phyloP scores from a whole-genome alignment of 1,284 basidiomycete genomes.

The Porphyrellus sp. region DNA sequence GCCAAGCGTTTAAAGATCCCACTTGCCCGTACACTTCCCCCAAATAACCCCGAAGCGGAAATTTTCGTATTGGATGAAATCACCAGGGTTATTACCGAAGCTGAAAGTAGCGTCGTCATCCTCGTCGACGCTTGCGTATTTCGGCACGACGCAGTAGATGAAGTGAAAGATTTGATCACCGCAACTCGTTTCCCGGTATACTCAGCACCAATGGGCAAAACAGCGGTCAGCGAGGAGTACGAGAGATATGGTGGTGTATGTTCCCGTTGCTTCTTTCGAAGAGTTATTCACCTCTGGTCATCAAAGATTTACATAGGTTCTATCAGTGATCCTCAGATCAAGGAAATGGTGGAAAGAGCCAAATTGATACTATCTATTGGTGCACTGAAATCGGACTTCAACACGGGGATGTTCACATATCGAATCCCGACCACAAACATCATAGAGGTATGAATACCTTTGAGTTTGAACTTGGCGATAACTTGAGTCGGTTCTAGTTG shows the following conservation, averaged over 20 bases:
- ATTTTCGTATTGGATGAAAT: slow-evolving; percentile 76
- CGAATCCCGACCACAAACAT: slow-evolving; percentile 58
- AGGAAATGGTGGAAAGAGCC: slow-evolving; percentile 75
- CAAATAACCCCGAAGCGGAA: slow-evolving; percentile 61
- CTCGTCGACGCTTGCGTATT: slow-evolving; percentile 88
- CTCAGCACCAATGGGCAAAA: slow-evolving; percentile 88
- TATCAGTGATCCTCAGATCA: slow-evolving; percentile 69
- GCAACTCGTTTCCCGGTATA: slow-evolving; percentile 77
- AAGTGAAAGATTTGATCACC: slow-evolving; percentile 67
- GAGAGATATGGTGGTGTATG: slow-evolving; percentile 84
- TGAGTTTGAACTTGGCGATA: background rate
- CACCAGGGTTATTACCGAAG: slow-evolving; percentile 57
- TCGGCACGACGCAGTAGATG: slow-evolving; percentile 72
- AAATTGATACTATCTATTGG: slow-evolving; percentile 87
- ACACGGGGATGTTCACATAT: slow-evolving; percentile 83
- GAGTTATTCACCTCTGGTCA: slow-evolving; percentile 1
- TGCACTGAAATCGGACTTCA: slow-evolving; percentile 83
- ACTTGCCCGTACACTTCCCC: slow-evolving; percentile 49
- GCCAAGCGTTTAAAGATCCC: slow-evolving; percentile 62
- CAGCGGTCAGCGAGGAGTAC: slow-evolving; percentile 74
- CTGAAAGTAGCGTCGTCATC: slow-evolving; percentile 66
- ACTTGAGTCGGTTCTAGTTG: slow-evolving; percentile 46
- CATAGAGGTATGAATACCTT: slow-evolving; percentile 51
- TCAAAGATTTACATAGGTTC: slow-evolving; percentile 77
- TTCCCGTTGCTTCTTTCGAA: background rate